phyloP scores from a whole-genome alignment of 306 rosid genomes.

The Castanospermum australe region DNA sequence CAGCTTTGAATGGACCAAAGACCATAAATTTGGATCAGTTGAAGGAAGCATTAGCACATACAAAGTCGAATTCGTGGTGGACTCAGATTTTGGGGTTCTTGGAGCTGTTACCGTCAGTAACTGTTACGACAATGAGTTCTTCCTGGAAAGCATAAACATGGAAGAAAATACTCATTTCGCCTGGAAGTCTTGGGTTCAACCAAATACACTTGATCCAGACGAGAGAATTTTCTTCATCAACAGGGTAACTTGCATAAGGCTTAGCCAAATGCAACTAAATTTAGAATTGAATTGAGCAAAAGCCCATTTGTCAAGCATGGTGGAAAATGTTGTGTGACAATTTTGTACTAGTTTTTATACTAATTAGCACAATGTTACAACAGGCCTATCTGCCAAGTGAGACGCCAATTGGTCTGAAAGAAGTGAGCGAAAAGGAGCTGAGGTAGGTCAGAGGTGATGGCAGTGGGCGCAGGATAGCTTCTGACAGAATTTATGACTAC shows the following conservation, averaged over 20 bases:
- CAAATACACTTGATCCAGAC: not conserved
- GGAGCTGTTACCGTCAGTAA: conserved; percentile 39
- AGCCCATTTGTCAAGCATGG: not conserved
- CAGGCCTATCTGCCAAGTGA: conserved; percentile 36
- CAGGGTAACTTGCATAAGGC: conserved; percentile 26
- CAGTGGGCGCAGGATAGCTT: not conserved
- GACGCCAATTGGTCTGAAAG: conserved; percentile 35
- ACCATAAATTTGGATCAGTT: not conserved
- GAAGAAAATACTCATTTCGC: conserved; percentile 15
- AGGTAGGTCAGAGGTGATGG: conserved; percentile 34
- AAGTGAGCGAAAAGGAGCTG: conserved; percentile 20
- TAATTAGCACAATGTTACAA: not conserved
- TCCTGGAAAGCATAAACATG: conserved; percentile 39
- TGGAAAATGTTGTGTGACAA: not conserved
- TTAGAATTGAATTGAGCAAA: too few species aligned
- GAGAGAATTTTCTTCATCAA: conserved; percentile 43
- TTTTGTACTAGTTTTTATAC: not conserved
- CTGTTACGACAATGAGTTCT: conserved; percentile 36
- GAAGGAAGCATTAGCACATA: conserved; percentile 3
- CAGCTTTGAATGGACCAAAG: conserved; percentile 25
- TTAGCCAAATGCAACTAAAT: too few species aligned
- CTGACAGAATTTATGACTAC: conserved; percentile 34
- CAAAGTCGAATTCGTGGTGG: conserved; percentile 38
- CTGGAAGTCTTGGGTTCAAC: conserved; percentile 59
- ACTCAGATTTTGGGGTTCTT: conserved; percentile 46